These are phyloP conservation scores for Coemansia sp. DNA, from an alignment of 192 early-diverging fungal genomes.

Conservation along the genomic window DNA sequence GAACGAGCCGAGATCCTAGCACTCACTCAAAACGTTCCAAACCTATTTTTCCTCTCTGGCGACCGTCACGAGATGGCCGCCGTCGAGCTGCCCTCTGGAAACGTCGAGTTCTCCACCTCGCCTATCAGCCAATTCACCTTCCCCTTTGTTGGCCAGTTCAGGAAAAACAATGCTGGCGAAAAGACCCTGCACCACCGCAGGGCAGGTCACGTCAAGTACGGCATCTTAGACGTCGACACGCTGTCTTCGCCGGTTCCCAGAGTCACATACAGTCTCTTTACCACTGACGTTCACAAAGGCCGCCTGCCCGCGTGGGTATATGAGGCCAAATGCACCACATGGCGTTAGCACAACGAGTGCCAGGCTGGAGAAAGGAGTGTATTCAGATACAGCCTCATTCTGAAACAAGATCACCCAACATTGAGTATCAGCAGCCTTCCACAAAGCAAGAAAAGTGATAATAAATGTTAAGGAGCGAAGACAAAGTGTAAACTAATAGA, in stretches of 20 bases:
- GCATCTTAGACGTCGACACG: conserved; percentile 50
- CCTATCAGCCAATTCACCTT: conserved; percentile 51
- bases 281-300: conserved; percentile 31
- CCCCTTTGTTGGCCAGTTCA: conserved; percentile 37
- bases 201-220: conserved; percentile 49
- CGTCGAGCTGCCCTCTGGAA: conserved; percentile 34
- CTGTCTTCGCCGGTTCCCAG: conserved; percentile 24
- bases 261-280: conserved; percentile 46
- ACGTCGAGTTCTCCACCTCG: conserved; percentile 50
- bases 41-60: conserved; percentile 48
- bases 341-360: conserved; percentile 25
- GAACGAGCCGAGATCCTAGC: conserved; percentile 48
- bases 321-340: conserved; percentile 28
- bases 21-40: conserved; percentile 31
- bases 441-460: background rate
- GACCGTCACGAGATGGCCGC: conserved; percentile 55
- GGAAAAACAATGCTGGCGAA: conserved; percentile 26
- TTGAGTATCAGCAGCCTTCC: too few relatives aligned
- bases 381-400: background rate
- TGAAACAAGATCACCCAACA: too few relatives aligned
- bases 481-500: background rate
- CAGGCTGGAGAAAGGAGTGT: too few relatives aligned
- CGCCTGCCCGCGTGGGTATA: conserved; percentile 32
- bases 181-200: conserved; percentile 38
- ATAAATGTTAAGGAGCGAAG: background rate